Evolutionary conservation across 2,329 filamentous ascomycete genomes (phyloP), one percentile per base, ranked within the genome.

Genomic region (Volutella citrinella): DNA sequence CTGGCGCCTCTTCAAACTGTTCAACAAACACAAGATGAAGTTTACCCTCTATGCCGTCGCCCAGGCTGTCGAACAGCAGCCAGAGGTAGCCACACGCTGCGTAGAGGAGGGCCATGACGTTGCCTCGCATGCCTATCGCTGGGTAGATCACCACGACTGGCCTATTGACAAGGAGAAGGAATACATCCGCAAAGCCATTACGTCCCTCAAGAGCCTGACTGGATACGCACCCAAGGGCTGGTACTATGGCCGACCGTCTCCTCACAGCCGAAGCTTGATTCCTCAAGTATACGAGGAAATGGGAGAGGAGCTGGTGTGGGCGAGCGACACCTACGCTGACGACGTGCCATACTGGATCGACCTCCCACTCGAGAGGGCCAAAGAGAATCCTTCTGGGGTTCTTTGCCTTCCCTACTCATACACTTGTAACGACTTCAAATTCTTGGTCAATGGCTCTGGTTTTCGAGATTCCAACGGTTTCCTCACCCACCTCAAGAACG

Each of bases 331-430:
- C 1, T 77, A 76, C 38, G 69, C 70, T 11, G 74, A 77, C 37
- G 73, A 77, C 37, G 56, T 76, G n/a, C n/a, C n/a, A n/a, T n/a
- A n/a, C n/a, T n/a, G n/a, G n/a, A n/a, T n/a, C n/a, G n/a, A n/a
- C n/a, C 53, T 76, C 3, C 70, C 71, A 0, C 56, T 63, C 19
- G 74, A 77, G 53, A 56, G 63, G 7, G 53, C 61, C 9, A 56
- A 53, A 11, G 41, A 51, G 0, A 51, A 56, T 12, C 55, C 65
- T 2, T 66, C 74, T 40, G 71, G 72, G n/a, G 62, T 69, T 38
- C 54, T 77, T 4, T 75, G 76, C 66, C 55, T 76, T 12, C 72
- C 70, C 5, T 76, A 76, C 50, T 63, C 58, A 27, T 76, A 75
- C 44, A 72, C 76, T 50, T 73, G 68, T 59, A 76, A 77, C 45